Evolutionary conservation across 495 filamentous ascomycete genomes (phyloP), one percentile per base, ranked within the genome.

Genomic region (Hypoxylon trugodes): DNA sequence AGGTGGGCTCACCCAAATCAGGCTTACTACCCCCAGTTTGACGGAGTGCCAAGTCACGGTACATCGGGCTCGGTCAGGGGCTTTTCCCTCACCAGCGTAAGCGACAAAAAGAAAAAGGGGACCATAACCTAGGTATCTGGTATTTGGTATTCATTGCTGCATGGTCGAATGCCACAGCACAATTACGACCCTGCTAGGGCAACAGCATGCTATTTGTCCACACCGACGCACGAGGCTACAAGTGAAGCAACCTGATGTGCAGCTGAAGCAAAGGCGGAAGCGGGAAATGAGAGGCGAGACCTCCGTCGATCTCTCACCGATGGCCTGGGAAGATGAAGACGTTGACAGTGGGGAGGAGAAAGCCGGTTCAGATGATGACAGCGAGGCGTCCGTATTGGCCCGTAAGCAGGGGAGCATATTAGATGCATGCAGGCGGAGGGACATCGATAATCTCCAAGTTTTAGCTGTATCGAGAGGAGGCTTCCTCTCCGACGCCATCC

Each of bases 401-500:
- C 30, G 57, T 32, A 76, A 84, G 76, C 61, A 69, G 41, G 68
- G 67, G 47, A 75, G 78, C 21, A 92, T 96, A 60, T 72, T 82
- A 28, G 76, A 78, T 45, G 93, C 92, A 42, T 97, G 93, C 74
- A 76, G 78, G 51, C 71, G 78, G 61, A 76, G 78, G 16, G 84
- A 96, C 71, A 72, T 92, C 26, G 79, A 81, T 56, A 77, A 80
- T 25, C 77, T 98, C 43, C 74, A 86, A 35, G 71, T 68, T 2
- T 80, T 91, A 59, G 93, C 95, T 13, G 87, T 86, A 19, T 89
- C 88, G 8, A 76, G 82, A 50, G 89, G 88, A 9, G 95, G 95
- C 4, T 82, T 98, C 42, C 72, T 97, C 28, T 83, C 86, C 41
- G 95, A 98, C 76, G 80, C 82, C n/a, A 75, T 96, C 66, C 88